A percentile compares a stretch with the other conserved stretches of the same genome.
These are phyloP conservation scores for Penicillium samsonianum DNA, from an alignment of 495 filamentous ascomycete species.

Conservation along the genomic window DNA sequence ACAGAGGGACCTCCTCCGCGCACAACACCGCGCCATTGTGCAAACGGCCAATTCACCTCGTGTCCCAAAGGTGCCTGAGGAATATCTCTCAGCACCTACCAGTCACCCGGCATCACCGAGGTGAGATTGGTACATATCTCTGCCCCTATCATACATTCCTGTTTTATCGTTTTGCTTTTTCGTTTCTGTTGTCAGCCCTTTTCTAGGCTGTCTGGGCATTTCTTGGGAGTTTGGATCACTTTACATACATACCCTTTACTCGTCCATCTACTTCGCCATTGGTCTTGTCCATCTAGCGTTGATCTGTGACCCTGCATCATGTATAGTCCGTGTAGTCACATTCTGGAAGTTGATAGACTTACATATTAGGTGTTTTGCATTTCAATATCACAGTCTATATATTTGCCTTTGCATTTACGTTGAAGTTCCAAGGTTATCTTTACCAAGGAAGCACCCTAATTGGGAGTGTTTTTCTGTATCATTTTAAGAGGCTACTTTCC, in stretches of 20 bases:
- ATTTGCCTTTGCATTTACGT: conserved; percentile 6
- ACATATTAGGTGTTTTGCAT: conserved; percentile 5
- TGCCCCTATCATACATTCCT: neutral
- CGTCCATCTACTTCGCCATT: conserved; percentile 8
- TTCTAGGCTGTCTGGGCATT: conserved; percentile 23
- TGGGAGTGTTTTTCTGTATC: neutral
- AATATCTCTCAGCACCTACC: conserved; percentile 47
- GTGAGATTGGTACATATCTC: conserved; percentile 12
- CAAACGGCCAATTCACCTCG: conserved; percentile 53
- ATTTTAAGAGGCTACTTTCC: too few species aligned
- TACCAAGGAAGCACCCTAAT: neutral
- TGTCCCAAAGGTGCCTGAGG: conserved; percentile 65
- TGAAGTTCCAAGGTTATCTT: neutral
- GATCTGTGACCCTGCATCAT: conserved; percentile 12
- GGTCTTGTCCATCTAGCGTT: conserved; percentile 8
- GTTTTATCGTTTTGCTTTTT: neutral
- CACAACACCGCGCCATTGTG: conserved; percentile 48
- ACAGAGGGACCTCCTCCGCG: conserved; percentile 58
- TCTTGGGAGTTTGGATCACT: conserved; percentile 23
- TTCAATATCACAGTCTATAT: conserved; percentile 1
- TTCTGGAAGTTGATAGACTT: conserved; percentile 6
- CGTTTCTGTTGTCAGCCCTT: conserved; percentile 2
- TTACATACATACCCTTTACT: conserved; percentile 24
- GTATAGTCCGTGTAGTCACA: conserved; percentile 22
- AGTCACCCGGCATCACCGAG: conserved; percentile 47